These are phyloP conservation scores for Cryptosporidium canis DNA, from an alignment of 169 alveolate species.

Conservation along the genomic window DNA sequence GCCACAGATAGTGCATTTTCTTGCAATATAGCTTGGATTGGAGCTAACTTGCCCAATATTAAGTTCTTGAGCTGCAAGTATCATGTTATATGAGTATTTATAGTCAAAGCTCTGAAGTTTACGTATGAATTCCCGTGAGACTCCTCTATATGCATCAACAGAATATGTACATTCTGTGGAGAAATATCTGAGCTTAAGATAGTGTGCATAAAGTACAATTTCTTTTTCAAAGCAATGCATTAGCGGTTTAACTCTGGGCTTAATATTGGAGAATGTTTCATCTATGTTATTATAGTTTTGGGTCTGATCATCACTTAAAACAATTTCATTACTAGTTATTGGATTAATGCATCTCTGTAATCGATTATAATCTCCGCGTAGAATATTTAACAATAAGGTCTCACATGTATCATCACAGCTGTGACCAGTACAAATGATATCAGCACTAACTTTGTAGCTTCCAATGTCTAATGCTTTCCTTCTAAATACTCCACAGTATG, in stretches of 20 bases:
- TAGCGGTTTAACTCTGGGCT: conserved; percentile 94
- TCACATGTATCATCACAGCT: conserved; percentile 98
- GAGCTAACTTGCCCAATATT: conserved; percentile 11
- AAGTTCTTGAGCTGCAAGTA: conserved; percentile 38
- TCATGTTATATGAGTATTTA: conserved; percentile 36
- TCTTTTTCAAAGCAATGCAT: conserved; percentile 95
- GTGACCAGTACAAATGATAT: conserved; percentile 97
- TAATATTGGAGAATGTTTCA: conserved; percentile 69
- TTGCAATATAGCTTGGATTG: conserved; percentile 22
- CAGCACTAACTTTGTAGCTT: conserved; percentile 89
- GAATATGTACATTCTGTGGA: conserved; percentile 97
- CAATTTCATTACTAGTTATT: conserved; percentile 77
- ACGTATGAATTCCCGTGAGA: conserved; percentile 92
- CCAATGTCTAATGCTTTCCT: conserved; percentile 97
- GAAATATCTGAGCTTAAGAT: conserved; percentile 91
- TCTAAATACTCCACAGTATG: conserved; percentile 97
- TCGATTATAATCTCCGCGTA: conserved; percentile 95
- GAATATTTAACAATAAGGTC: conserved; percentile 94
- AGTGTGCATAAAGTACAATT: conserved; percentile 96
- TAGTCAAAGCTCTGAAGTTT: conserved; percentile 83
- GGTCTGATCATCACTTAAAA: conserved; percentile 72
- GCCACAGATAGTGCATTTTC: conserved; percentile 51
- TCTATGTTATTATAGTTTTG: background rate
- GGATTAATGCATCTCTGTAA: conserved; percentile 87
- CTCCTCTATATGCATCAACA: conserved; percentile 96